A percentile compares a stretch with the other conserved stretches of the same genome.
phyloP scores from a whole-genome alignment of 148 eudicot genomes.

The Chenopodium berlandieri region DNA sequence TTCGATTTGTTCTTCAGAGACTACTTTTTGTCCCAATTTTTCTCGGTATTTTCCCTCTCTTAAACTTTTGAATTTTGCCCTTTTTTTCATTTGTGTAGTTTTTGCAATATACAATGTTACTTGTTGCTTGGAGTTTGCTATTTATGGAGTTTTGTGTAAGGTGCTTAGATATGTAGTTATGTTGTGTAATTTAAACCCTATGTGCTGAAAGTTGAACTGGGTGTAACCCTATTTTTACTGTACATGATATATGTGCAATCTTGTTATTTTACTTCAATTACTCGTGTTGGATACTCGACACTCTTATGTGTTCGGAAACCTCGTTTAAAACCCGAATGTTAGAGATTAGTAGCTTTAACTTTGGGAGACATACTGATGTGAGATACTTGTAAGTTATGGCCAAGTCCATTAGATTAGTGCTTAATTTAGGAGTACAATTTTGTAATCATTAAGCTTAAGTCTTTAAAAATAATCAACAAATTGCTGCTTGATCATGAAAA shows the following conservation, averaged over 20 bases:
- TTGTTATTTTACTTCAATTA: not conserved
- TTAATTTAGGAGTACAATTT: not conserved
- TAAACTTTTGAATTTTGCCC: not conserved
- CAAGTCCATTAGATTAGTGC: not conserved
- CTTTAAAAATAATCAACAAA: not conserved
- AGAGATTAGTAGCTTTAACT: too few species aligned
- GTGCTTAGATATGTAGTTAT: not conserved
- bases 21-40: conserved; percentile 14
- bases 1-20: conserved; percentile 3
- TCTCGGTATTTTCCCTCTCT: conserved; percentile 1
- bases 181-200: not conserved
- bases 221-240: not conserved
- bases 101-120: not conserved
- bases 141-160: not conserved
- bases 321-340: not conserved
- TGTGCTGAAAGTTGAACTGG: not conserved
- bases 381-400: not conserved
- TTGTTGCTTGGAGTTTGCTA: not conserved
- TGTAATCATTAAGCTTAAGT: not conserved
- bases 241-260: too few species aligned
- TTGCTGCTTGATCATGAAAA: not conserved
- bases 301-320: not conserved
- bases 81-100: not conserved
- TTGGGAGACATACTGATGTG: not conserved
- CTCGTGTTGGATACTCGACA: not conserved